Evolutionary conservation across 2,329 filamentous ascomycete genomes (phyloP).

Genomic region (Ceratocystis variospora): DNA sequence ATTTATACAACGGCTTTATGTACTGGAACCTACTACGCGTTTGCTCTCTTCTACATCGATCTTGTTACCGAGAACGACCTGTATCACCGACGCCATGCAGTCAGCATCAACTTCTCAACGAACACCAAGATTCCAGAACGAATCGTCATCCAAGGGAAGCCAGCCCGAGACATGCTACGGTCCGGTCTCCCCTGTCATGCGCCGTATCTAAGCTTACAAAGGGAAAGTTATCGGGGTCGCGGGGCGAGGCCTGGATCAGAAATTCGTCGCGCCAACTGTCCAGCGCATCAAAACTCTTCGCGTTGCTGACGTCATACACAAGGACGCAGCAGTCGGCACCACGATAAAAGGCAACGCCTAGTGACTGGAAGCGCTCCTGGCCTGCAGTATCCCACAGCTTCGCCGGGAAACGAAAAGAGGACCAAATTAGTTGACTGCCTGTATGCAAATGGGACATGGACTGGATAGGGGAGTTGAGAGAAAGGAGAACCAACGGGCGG

Average conservation of each 20-base stretch:
- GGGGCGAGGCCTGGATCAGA: slow-evolving; percentile 87
- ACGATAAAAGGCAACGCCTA: slow-evolving; percentile 94
- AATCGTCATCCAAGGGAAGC: too few species aligned
- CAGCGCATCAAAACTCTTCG: slow-evolving; percentile 95
- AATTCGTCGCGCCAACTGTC: slow-evolving; percentile 99
- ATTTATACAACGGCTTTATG: not conserved
- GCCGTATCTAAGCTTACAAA: slow-evolving; percentile 51
- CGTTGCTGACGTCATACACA: slow-evolving; percentile 97
- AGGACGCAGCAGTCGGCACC: slow-evolving; percentile 96
- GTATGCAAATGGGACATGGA: not conserved
- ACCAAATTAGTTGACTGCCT: not conserved
- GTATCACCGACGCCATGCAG: slow-evolving; percentile 7
- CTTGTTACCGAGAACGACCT: slow-evolving; percentile 97
- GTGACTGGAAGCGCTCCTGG: slow-evolving; percentile 92
- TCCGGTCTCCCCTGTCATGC: not conserved
- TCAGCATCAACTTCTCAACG: slow-evolving; percentile 20
- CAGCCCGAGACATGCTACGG: too few species aligned
- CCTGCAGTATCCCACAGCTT: slow-evolving; percentile 97
- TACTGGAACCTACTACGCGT: slow-evolving; percentile 50
- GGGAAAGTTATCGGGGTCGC: slow-evolving; percentile 93
- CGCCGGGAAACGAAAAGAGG: not conserved
- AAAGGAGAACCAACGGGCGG: not conserved
- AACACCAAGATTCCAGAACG: too few species aligned
- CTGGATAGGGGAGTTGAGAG: not conserved
- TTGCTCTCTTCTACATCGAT: slow-evolving; percentile 98